These are phyloP conservation scores for Mycena crocata DNA, from an alignment of 768 basidiomycete species.

Conservation along the genomic window DNA sequence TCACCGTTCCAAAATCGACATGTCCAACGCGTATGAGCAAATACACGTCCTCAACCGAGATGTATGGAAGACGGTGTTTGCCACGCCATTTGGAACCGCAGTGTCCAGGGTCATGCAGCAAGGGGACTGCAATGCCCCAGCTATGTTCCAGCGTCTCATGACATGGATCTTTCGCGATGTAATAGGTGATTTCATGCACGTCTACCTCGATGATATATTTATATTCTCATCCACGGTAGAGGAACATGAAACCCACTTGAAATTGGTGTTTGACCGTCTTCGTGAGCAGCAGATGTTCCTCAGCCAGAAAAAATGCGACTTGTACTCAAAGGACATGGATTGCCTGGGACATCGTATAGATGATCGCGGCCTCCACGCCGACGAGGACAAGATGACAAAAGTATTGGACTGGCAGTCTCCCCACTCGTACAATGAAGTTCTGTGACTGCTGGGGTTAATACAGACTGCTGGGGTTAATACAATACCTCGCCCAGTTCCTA, in stretches of 20 bases:
- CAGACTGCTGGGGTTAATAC: too few species aligned
- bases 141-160: slow-evolving; percentile 60
- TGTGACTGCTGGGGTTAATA: not conserved
- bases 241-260: slow-evolving; percentile 51
- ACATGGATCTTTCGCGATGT: slow-evolving; percentile 49
- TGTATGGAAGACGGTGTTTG: slow-evolving; percentile 40
- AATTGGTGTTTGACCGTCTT: slow-evolving; percentile 44
- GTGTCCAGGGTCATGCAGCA: not conserved
- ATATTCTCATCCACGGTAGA: slow-evolving; percentile 49
- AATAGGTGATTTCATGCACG: slow-evolving; percentile 52
- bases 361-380: slow-evolving; percentile 42
- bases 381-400: slow-evolving; percentile 30
- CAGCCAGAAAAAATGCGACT: slow-evolving; percentile 38
- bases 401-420: not conserved
- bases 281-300: slow-evolving; percentile 45
- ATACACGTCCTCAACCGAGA: slow-evolving; percentile 38
- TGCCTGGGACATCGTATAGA: slow-evolving; percentile 41
- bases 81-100: slow-evolving; percentile 27
- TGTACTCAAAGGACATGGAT: slow-evolving; percentile 37
- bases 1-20: slow-evolving; percentile 51
- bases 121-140: slow-evolving; percentile 60
- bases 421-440: not conserved
- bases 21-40: slow-evolving; percentile 50
- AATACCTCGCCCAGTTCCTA: not conserved
- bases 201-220: slow-evolving; percentile 60